phyloP scores from a whole-genome alignment of 176 grass and related monocot genomes.

The Cocos nucifera region DNA sequence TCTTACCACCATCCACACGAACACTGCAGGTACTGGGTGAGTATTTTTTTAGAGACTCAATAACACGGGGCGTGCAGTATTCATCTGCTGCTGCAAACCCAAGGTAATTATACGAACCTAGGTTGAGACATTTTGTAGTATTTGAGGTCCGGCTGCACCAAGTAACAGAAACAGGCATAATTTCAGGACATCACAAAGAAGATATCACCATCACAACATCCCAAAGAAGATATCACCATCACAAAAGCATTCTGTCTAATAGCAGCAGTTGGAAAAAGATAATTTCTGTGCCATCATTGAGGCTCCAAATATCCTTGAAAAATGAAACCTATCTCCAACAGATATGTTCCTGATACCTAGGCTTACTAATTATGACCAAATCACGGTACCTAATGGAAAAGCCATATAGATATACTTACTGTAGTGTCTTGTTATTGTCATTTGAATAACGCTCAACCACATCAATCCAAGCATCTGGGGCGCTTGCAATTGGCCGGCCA shows the following conservation, averaged over 20 bases:
- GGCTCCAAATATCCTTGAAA: too few relatives aligned
- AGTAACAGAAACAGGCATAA: slow-evolving; percentile 21
- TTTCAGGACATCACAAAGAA: neutral
- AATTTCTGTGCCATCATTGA: too few relatives aligned
- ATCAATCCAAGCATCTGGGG: slow-evolving; percentile 80
- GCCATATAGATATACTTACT: slow-evolving; percentile 21
- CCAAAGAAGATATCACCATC: too few relatives aligned
- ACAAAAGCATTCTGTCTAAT: too few relatives aligned
- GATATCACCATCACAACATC: neutral
- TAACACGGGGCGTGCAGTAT: slow-evolving; percentile 86
- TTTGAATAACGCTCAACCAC: slow-evolving; percentile 76
- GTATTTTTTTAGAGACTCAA: slow-evolving; percentile 82
- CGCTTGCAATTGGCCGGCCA: slow-evolving; percentile 67
- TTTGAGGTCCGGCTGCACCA: slow-evolving; percentile 53
- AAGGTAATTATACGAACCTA: slow-evolving; percentile 95
- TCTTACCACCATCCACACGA: slow-evolving; percentile 65
- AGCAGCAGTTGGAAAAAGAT: too few relatives aligned
- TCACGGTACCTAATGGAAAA: too few relatives aligned
- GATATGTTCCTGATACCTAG: too few relatives aligned
- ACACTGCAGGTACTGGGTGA: slow-evolving; percentile 77
- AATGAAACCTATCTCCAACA: too few relatives aligned
- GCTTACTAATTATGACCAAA: too few relatives aligned
- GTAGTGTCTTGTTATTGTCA: slow-evolving; percentile 81
- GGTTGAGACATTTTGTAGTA: slow-evolving; percentile 72
- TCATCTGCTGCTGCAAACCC: slow-evolving; percentile 87